phyloP scores from a whole-genome alignment of 2,329 filamentous ascomycete genomes.

The Paecilomyces fulvus region DNA sequence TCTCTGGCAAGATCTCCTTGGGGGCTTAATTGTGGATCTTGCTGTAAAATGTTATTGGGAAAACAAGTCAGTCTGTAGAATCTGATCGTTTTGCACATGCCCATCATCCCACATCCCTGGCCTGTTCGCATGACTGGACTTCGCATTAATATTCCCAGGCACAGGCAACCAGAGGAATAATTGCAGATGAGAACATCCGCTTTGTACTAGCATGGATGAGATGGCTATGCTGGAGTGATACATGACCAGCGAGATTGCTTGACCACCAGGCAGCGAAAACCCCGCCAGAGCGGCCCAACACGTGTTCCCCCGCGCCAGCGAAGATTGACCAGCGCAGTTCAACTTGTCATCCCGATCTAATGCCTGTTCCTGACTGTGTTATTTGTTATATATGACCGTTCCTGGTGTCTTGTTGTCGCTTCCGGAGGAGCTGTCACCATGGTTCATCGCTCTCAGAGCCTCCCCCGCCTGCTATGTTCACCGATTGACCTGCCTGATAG shows the following conservation, averaged over 20 bases:
- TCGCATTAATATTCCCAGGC: neutral
- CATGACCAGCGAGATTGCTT: neutral
- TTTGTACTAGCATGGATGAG: neutral
- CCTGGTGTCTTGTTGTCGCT: neutral
- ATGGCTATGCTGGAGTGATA: neutral
- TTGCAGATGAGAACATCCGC: neutral
- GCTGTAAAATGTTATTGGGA: neutral
- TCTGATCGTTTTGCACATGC: neutral
- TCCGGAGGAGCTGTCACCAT: neutral
- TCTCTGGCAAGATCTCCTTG: neutral
- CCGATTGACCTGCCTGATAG: neutral
- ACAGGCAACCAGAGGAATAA: neutral
- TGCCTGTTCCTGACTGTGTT: neutral
- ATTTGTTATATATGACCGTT: neutral
- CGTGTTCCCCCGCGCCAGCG: neutral
- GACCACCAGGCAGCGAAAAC: neutral
- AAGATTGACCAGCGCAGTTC: neutral
- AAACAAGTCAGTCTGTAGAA: neutral
- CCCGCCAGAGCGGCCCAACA: neutral
- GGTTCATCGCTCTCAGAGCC: neutral
- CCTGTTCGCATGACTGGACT: neutral
- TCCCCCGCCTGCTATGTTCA: neutral
- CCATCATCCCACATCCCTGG: neutral
- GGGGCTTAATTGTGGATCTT: neutral
- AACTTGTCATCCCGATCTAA: neutral